Evolutionary conservation across 2,329 filamentous ascomycete genomes (phyloP), one percentile per base, ranked within the genome.

Genomic region (Colletotrichum agaves): DNA sequence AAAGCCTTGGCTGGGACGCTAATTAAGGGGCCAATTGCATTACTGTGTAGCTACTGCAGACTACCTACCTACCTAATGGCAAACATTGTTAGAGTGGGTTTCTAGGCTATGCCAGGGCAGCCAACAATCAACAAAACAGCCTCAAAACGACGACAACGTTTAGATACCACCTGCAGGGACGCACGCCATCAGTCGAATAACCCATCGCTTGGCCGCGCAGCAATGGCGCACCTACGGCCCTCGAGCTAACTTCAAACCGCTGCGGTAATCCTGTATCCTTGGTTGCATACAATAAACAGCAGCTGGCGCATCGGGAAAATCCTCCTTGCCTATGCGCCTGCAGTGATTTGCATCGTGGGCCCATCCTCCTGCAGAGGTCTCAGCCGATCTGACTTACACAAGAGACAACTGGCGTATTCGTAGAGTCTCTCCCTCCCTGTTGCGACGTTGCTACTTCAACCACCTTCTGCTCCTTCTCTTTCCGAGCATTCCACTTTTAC

Each of bases 1-100:
- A 65, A 68, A 65, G 55, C 65, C 41, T 19, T 55, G 65, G 65
- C 61, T 68, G 62, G 47, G 65, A 35, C 65, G 37, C 65, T 60
- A 68, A 43, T 37, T 15, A 37, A 58, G 61, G 53, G 61, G 61
- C 49, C 61, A 68, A 59, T 64, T 64, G 23, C 58, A 58, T 41
- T 43, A 27, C 27, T 27, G 6, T 27, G 27, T 27, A 58, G 50
- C 31, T 53, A 19, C 33, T 35, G 23, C 13, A 47, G 15, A 47
- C 17, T n/a, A n/a, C n/a, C n/a, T n/a, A n/a, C n/a, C n/a, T n/a
- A n/a, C n/a, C n/a, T 47, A 21, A 23, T 12, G 3, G 35, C 10
- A 23, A 12, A 47, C 19, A 12, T n/a, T n/a, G n/a, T n/a, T n/a
- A 47, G 23, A 13, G 12, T 56, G 12, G 6, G 7, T 56, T 13